These are phyloP conservation scores for Microbotryomycetes sp. DNA, from an alignment of 1,284 basidiomycete genomes.

Conservation along the genomic window DNA sequence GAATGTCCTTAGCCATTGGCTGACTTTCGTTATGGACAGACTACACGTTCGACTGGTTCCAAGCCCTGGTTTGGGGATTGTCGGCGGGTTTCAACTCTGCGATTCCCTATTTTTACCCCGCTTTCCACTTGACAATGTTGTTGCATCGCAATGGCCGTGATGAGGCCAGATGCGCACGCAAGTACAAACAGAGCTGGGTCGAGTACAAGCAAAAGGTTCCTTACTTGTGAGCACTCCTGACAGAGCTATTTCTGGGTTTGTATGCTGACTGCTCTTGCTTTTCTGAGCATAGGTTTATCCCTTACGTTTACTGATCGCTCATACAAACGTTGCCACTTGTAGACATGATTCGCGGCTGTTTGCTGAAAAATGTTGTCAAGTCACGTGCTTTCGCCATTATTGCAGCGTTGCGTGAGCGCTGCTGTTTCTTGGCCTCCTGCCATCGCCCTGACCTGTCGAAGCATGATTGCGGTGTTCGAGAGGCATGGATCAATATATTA, in stretches of 20 bases:
- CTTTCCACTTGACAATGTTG: conserved; percentile 86
- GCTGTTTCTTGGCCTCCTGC: too few relatives aligned
- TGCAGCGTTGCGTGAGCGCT: too few relatives aligned
- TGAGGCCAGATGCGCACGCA: conserved; percentile 76
- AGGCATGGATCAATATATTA: too few relatives aligned
- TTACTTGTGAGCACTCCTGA: conserved; percentile 32
- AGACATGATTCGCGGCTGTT: too few relatives aligned
- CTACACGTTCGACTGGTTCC: conserved; percentile 68
- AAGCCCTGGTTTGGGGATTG: conserved; percentile 85
- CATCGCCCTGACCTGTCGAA: too few relatives aligned
- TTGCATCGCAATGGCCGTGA: conserved; percentile 81
- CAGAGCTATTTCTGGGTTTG: not conserved
- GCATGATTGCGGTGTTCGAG: too few relatives aligned
- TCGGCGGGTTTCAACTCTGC: conserved; percentile 72
- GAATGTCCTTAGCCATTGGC: not conserved
- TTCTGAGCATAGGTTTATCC: conserved; percentile 30
- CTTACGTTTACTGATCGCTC: conserved; percentile 36
- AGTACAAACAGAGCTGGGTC: conserved; percentile 95
- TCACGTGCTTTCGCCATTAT: too few relatives aligned
- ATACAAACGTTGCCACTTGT: too few relatives aligned
- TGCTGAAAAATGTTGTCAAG: too few relatives aligned
- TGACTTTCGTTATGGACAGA: conserved; percentile 36
- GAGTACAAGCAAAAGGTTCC: conserved; percentile 60
- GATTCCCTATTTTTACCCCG: conserved; percentile 92
- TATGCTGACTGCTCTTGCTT: too few relatives aligned